These are phyloP conservation scores for Phoma herbarum DNA, from an alignment of 2,329 filamentous ascomycete genomes.

Conservation along the genomic window DNA sequence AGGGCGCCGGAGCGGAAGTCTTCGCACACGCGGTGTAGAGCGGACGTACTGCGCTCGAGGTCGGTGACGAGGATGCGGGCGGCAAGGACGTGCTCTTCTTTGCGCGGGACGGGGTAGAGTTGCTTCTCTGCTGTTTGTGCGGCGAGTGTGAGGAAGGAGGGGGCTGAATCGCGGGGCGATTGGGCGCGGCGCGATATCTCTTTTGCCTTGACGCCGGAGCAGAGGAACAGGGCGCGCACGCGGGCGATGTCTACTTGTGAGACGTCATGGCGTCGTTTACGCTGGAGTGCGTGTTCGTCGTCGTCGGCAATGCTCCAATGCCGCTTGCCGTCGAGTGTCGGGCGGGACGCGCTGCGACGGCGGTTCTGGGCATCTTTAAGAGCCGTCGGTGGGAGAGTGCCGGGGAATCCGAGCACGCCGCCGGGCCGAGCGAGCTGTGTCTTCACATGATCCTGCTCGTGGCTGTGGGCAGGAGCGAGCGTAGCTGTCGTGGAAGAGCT, in stretches of 20 bases:
- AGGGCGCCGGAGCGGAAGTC: conserved; percentile 59
- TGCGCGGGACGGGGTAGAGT: conserved; percentile 58
- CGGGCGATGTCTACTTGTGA: conserved; percentile 77
- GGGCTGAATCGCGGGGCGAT: conserved; percentile 47
- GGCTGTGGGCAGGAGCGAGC: conserved; percentile 34
- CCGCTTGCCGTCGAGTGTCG: conserved; percentile 54
- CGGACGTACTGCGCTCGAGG: conserved; percentile 56
- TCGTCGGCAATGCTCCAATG: conserved; percentile 67
- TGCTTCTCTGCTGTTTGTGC: conserved; percentile 55
- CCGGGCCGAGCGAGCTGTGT: conserved; percentile 46
- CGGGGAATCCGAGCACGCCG: conserved; percentile 29
- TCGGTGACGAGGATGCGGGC: conserved; percentile 60
- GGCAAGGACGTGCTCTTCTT: conserved; percentile 64
- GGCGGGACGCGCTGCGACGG: conserved; percentile 44
- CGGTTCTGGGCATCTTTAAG: conserved; percentile 33
- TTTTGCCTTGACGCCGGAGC: conserved; percentile 87
- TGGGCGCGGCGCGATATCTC: conserved; percentile 76
- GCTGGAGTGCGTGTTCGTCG: conserved; percentile 48
- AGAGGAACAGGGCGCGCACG: conserved; percentile 78
- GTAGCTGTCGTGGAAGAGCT: conserved; percentile 31
- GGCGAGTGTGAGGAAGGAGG: conserved; percentile 50
- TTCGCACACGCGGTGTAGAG: conserved; percentile 61
- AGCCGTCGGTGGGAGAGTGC: conserved; percentile 41
- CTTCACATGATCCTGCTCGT: conserved; percentile 41
- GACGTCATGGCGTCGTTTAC: conserved; percentile 30